Evolutionary conservation across 495 filamentous ascomycete genomes (phyloP).

Genomic region (Neurospora sp.): DNA sequence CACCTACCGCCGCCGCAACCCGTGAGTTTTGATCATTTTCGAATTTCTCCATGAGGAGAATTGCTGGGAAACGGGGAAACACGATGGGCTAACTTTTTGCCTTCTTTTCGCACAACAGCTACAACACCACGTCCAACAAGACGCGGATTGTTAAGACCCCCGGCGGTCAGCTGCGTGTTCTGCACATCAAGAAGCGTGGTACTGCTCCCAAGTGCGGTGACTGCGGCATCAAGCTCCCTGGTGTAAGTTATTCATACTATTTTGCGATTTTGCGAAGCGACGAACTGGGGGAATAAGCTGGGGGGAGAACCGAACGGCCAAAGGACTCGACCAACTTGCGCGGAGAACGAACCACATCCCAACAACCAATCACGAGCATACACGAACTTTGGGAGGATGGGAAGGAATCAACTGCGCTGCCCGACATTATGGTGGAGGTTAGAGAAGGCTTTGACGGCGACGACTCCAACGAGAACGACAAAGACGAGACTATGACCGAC

Average conservation of each 20-base stretch:
- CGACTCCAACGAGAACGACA: background rate
- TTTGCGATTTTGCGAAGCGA: background rate
- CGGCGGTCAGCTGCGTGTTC: constrained; percentile 84
- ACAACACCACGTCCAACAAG: constrained; percentile 96
- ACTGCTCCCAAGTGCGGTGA: constrained; percentile 97
- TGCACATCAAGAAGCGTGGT: constrained; percentile 98
- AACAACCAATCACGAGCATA: background rate
- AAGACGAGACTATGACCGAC: background rate
- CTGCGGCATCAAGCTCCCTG: constrained; percentile 89
- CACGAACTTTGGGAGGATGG: background rate
- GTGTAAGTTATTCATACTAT: constrained; percentile 53
- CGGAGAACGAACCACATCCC: background rate
- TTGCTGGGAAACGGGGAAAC: constrained; percentile 1
- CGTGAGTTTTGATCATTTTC: constrained; percentile 50
- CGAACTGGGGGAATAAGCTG: background rate
- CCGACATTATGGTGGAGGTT: background rate
- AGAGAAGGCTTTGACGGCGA: background rate
- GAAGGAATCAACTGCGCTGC: background rate
- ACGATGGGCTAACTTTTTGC: constrained; percentile 12
- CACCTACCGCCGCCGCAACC: constrained; percentile 75
- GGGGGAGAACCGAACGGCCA: background rate
- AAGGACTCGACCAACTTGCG: background rate
- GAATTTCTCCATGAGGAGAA: background rate
- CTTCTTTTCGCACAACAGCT: constrained; percentile 38
- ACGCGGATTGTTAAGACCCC: constrained; percentile 94